A percentile compares a stretch with the other conserved stretches of the same genome.
These are phyloP conservation scores for Knufia petricola DNA, from an alignment of 2,329 filamentous ascomycete species.

Conservation along the genomic window DNA sequence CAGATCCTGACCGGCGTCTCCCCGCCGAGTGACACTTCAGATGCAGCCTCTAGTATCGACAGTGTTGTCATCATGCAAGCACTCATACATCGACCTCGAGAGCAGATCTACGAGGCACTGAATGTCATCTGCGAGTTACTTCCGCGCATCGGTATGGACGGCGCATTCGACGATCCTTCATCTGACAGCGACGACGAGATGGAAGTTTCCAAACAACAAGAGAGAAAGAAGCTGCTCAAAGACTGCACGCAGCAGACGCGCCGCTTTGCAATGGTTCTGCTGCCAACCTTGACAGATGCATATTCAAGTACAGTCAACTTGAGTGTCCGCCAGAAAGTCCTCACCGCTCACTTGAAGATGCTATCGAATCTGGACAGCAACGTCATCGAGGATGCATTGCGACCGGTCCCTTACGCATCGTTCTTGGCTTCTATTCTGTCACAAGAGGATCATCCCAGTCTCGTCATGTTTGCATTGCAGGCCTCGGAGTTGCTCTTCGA, in stretches of 20 bases:
- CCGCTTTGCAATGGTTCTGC: conserved; percentile 83
- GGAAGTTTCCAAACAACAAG: conserved; percentile 46
- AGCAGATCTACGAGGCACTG: conserved; percentile 93
- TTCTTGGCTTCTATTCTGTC: conserved; percentile 91
- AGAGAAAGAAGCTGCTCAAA: conserved; percentile 69
- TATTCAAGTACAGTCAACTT: conserved; percentile 97
- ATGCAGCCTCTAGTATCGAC: conserved; percentile 78
- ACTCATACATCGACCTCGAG: conserved; percentile 84
- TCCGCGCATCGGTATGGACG: conserved; percentile 41
- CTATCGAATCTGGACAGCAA: conserved; percentile 81
- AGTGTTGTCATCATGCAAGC: conserved; percentile 98
- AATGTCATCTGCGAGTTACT: conserved; percentile 95
- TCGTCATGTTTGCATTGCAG: conserved; percentile 80
- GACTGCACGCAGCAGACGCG: conserved; percentile 80
- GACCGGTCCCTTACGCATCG: conserved; percentile 85
- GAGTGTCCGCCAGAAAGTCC: conserved; percentile 85
- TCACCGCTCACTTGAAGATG: conserved; percentile 96
- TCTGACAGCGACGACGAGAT: conserved; percentile 27
- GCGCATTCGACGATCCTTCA: conserved; percentile 35
- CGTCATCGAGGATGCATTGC: conserved; percentile 76
- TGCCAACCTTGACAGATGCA: conserved; percentile 89
- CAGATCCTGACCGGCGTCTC: conserved; percentile 95
- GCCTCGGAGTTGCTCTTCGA: conserved; percentile 80
- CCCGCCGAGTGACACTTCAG: conserved; percentile 66
- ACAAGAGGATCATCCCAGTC: conserved; percentile 79